Base-by-base conservation (phyloP, 257 asterid species). In the Penstemon eatonii region DNA sequence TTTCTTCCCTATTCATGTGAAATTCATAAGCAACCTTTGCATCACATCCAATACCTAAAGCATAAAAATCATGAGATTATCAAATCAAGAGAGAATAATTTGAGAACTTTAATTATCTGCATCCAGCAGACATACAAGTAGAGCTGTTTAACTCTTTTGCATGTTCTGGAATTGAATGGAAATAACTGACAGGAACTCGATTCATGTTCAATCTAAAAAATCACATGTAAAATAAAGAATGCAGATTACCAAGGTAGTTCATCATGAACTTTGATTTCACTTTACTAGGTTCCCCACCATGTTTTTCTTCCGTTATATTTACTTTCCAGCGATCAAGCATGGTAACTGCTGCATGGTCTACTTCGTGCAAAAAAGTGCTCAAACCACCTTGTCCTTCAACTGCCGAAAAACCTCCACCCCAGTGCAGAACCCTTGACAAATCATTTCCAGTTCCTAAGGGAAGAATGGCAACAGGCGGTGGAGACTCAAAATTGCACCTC, bases 401-500 rank as follows among this genome's bases (percentile, higher is more conserved):
- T 10, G 78, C 81, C 50, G 95, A 86, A 76, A 84, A 84, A 25
- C 96, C 93, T 47, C 93, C 87, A 65, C 96, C 96, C 96, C 96
- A 89, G 33, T 76, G 87, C 65, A 89, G 78, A 61, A 85, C 87
- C 76, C 95, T 82, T 52, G 95, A 85, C 80, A 89, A 76, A 84
- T 89, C 96, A 81, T 89, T 89, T 77, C 96, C 96, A 54, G 96
- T 89, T 69, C 96, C 96, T 75, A 89, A 73, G 41, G 96, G 96
- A 75, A 89, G 95, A 77, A 87, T 74, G 18, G 95, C 95, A 56
- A 89, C 95, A 1, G 95, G 96, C 73, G 96, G 96, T 39, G 96
- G 96, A 11, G 90, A 84, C 76, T 82, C 89, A 60, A 80, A 87
- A 77, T 85, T 82, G 60, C 56, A 74, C 86, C 75, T 86, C 77